Conservation (phyloP, 441 rosid genomes). For the Euphorbia neoarborescens region DNA sequence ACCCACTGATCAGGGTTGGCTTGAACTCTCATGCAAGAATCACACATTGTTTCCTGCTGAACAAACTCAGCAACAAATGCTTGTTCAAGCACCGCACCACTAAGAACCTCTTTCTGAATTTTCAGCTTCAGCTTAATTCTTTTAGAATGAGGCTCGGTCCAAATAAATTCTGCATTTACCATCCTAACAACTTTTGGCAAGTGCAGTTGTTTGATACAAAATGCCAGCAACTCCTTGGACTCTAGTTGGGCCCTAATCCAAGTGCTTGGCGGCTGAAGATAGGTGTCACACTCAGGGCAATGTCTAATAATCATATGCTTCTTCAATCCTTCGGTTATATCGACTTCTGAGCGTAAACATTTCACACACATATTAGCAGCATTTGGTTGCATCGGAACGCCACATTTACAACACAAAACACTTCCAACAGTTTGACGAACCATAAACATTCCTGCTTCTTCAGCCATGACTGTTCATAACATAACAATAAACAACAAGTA, state of each 20-base stretch:
- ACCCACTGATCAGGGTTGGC: slow-evolving; percentile 2
- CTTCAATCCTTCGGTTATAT: neutral
- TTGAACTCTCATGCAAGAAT: neutral
- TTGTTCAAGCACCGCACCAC: neutral
- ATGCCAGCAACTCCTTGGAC: slow-evolving; percentile 2
- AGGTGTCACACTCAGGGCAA: neutral
- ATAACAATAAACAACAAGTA: no score
- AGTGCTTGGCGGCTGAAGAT: neutral
- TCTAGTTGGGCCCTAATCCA: neutral
- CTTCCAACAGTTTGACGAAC: neutral
- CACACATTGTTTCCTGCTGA: neutral
- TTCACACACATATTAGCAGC: neutral
- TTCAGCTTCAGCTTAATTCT: neutral
- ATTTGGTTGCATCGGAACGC: neutral
- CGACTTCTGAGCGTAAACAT: neutral
- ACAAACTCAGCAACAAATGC: neutral
- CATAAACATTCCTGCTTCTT: neutral
- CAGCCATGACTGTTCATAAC: neutral
- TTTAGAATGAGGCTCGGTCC: neutral
- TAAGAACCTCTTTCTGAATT: slow-evolving; percentile 3
- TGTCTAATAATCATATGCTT: neutral
- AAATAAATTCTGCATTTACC: neutral
- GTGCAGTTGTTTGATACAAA: neutral
- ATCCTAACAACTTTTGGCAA: neutral
- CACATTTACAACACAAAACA: neutral